Percentiles rank a stretch among this genome's conserved stretches.
Conservation (phyloP, 179 eudicot genomes). For the Heliamphora pulchella region DNA sequence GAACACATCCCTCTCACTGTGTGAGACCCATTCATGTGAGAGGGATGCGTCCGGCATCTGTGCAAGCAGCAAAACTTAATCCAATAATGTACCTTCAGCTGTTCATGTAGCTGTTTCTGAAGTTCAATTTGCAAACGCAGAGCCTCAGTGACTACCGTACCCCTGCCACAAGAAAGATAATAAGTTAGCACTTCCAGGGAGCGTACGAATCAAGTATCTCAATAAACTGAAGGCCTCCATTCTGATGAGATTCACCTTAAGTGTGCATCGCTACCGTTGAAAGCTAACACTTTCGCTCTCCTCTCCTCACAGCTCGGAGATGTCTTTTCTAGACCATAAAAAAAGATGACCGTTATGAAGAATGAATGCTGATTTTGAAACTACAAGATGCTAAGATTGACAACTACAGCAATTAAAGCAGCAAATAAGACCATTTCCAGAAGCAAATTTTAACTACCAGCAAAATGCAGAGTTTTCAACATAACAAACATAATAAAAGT, state of each 20-base stretch:
- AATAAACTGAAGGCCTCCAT: not conserved
- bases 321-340: not conserved
- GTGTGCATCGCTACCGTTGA: not conserved
- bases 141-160: not conserved
- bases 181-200: not conserved
- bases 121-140: not conserved
- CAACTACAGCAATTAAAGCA: not conserved
- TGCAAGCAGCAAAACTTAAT: no score
- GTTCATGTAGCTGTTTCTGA: conserved; percentile 10
- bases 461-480: no score
- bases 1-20: no score
- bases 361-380: no score
- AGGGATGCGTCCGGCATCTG: no score
- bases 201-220: not conserved
- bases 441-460: not conserved
- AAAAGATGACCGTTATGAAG: no score
- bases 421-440: no score
- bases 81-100: not conserved
- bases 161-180: not conserved
- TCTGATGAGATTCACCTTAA: not conserved
- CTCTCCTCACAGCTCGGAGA: not conserved
- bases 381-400: not conserved
- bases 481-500: not conserved
- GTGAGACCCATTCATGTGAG: no score
- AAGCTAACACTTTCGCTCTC: not conserved